phyloP scores from a whole-genome alignment of 257 asterid species.

The Ballota nigra region DNA sequence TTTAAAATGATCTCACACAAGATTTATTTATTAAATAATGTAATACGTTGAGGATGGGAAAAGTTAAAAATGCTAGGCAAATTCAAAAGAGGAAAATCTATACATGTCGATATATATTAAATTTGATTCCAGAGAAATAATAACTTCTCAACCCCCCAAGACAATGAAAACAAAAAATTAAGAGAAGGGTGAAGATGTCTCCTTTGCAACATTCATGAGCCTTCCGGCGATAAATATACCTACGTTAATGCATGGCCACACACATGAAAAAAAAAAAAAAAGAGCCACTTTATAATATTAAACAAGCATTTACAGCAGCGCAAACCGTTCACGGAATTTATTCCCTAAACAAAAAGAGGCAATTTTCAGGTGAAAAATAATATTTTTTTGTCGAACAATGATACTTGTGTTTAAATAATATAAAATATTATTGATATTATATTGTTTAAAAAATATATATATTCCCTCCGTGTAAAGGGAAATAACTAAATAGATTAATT shows the following conservation, averaged over 20 bases:
- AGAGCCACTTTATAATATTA: neutral
- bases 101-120: conserved; percentile 14
- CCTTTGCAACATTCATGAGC: conserved; percentile 3
- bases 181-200: neutral
- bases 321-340: no score
- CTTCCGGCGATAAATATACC: neutral
- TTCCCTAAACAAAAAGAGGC: no score
- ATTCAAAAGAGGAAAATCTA: neutral
- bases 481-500: no score
- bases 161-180: conserved; percentile 14
- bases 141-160: conserved; percentile 27
- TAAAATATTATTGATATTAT: no score
- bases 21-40: no score
- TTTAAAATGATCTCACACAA: no score
- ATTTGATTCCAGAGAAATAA: conserved; percentile 8
- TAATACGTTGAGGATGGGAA: neutral
- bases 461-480: no score
- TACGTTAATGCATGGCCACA: conserved; percentile 6
- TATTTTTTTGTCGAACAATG: no score
- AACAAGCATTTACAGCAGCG: neutral
- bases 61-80: neutral
- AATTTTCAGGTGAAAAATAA: no score
- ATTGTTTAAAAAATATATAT: no score
- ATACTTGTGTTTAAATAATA: no score
- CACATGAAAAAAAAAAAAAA: neutral